Conservation (phyloP, 805 yeast genomes). For the Saccharomycopsis fermentans region DNA sequence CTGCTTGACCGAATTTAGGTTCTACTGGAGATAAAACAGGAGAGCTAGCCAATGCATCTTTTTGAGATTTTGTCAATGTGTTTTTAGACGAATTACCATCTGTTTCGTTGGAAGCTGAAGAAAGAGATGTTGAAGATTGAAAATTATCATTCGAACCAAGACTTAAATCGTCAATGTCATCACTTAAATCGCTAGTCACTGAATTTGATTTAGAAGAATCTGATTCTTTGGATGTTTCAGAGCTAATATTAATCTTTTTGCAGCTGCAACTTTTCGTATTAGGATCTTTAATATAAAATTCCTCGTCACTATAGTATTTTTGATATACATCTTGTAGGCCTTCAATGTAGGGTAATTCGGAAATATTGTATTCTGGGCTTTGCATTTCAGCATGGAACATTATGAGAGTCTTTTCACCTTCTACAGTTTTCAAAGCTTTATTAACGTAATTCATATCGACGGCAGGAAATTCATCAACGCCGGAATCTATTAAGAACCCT, state of each 20-base stretch:
- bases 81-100: not conserved
- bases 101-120: slow-evolving; percentile 2
- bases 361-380: slow-evolving; percentile 11
- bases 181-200: slow-evolving; percentile 20
- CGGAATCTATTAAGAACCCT: slow-evolving; percentile 85
- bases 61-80: slow-evolving; percentile 38
- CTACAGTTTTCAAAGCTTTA: slow-evolving; percentile 53
- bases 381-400: slow-evolving; percentile 95
- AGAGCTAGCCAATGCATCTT: slow-evolving; percentile 42
- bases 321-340: slow-evolving; percentile 13
- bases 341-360: slow-evolving; percentile 13
- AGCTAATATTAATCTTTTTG: not conserved
- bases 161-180: slow-evolving; percentile 20
- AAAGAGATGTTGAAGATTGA: slow-evolving; percentile 2
- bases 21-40: slow-evolving; percentile 49
- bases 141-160: slow-evolving; percentile 14
- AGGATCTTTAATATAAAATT: not conserved
- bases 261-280: not conserved
- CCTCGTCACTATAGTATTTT: not conserved
- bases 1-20: slow-evolving; percentile 41
- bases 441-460: slow-evolving; percentile 55
- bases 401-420: slow-evolving; percentile 56
- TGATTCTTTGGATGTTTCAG: not conserved
- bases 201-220: slow-evolving; percentile 10
- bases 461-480: slow-evolving; percentile 94